A percentile compares a stretch with the other conserved stretches of the same genome.
Evolutionary conservation across 2,329 filamentous ascomycete species (phyloP).

Genomic region (Remersonia thermophila): DNA sequence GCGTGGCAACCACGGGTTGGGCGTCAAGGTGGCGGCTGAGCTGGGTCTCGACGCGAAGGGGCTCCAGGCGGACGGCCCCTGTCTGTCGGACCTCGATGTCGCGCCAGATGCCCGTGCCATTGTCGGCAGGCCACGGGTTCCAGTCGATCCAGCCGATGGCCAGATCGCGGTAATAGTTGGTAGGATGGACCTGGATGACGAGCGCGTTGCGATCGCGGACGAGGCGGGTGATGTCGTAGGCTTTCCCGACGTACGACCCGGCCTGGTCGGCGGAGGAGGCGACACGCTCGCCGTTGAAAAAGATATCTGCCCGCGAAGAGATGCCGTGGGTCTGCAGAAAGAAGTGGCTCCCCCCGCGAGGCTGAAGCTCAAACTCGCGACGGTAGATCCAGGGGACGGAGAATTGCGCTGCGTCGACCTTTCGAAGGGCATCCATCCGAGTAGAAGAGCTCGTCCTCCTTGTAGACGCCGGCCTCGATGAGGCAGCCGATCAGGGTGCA

Average conservation of each 20-base stretch:
- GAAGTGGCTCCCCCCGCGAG: slow-evolving; percentile 29
- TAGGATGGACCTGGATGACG: slow-evolving; percentile 42
- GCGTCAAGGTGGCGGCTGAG: slow-evolving; percentile 21
- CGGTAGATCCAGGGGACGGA: slow-evolving; percentile 47
- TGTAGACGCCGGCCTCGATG: slow-evolving; percentile 38
- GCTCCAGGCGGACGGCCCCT: slow-evolving; percentile 34
- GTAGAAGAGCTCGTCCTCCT: slow-evolving; percentile 42
- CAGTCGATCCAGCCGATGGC: slow-evolving; percentile 49
- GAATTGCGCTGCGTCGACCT: slow-evolving; percentile 35
- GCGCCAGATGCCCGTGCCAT: slow-evolving; percentile 52
- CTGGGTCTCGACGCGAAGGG: slow-evolving; percentile 33
- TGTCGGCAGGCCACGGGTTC: slow-evolving; percentile 50
- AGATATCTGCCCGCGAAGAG: slow-evolving; percentile 47
- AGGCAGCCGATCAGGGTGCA: slow-evolving; percentile 47
- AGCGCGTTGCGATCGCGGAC: slow-evolving; percentile 34
- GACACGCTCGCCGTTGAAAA: slow-evolving; percentile 42
- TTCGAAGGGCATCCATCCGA: slow-evolving; percentile 34
- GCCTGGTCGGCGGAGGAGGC: slow-evolving; percentile 35
- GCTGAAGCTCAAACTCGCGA: slow-evolving; percentile 34
- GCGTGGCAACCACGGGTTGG: slow-evolving; percentile 24
- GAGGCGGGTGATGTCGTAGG: slow-evolving; percentile 40
- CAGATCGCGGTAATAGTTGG: slow-evolving; percentile 46
- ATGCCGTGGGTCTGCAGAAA: slow-evolving; percentile 47
- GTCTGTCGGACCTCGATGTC: slow-evolving; percentile 43
- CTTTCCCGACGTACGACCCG: slow-evolving; percentile 44